Percentiles rank a stretch among this genome's conserved stretches.
Evolutionary conservation across 208 protist species (phyloP).

Genomic region (Porcisia hertigi): DNA sequence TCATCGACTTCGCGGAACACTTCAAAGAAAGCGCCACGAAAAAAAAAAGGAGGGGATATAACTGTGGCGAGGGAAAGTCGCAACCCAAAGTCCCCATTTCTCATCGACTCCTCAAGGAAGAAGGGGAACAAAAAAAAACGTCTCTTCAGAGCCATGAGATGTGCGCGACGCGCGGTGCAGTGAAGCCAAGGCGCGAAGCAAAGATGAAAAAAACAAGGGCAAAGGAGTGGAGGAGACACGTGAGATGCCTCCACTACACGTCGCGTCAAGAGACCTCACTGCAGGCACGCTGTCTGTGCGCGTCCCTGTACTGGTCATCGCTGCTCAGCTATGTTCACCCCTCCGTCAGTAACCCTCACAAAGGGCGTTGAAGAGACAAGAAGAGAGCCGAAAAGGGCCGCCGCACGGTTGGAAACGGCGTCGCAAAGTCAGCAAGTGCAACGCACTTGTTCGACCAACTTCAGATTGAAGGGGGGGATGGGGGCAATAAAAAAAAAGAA

Average conservation of each 20-base stretch:
- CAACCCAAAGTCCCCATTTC: neutral
- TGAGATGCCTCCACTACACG: neutral
- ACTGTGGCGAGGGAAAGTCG: neutral
- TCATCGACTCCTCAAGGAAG: neutral
- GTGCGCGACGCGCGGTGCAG: neutral
- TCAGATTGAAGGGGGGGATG: neutral
- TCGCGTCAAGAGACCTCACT: neutral
- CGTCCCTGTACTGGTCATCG: neutral
- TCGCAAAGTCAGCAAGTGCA: neutral
- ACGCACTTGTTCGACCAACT: slow-evolving; percentile 1
- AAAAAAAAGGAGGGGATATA: neutral
- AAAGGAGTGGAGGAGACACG: neutral
- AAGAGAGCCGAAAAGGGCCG: slow-evolving; percentile 2
- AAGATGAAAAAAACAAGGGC: neutral
- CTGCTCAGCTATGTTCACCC: neutral
- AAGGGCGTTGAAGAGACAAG: neutral
- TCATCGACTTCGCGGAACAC: neutral
- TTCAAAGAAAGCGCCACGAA: neutral
- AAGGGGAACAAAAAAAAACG: neutral
- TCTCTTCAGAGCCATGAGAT: neutral
- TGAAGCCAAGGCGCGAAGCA: neutral
- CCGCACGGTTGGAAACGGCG: neutral
- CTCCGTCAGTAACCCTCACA: neutral
- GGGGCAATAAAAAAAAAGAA: neutral
- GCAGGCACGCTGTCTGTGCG: neutral